Base-by-base conservation (phyloP, 345 rosid genomes). In the Geranium brycei region DNA sequence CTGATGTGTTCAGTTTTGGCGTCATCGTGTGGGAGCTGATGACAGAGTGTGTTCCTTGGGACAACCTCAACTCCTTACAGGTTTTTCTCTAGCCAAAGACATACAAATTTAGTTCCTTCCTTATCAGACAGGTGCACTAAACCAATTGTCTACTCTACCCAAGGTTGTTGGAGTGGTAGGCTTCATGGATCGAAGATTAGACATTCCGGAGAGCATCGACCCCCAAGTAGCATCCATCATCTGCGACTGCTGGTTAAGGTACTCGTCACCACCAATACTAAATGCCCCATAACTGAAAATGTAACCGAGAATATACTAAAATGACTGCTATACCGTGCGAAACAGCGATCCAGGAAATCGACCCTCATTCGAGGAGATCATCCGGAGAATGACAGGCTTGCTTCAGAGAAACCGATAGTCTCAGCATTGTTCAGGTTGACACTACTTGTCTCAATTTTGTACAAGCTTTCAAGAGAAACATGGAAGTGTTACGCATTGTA, bases 121-220 rank as follows among this genome's bases (percentile, higher is more conserved):
- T 35, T 35, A 7, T 1, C 41, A 35, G 28, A 23, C 28, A 23
- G 28, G 28, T 23, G 28, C 2, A 35, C 7, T 35, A 35, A 60
- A 6, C 35, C 30, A 53, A 19, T 47, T 61, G 35, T 63, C 60
- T 62, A 38, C 60, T 14, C 32, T 61, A 38, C 5, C 23, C 63
- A 64, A 90, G 96, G 85, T 89, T 13, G 91, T 85, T 51, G 99
- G 91, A 78, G 80, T 80, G 15, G 97, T 87, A 5, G 97, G 99
- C 28, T 93, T 93, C 84, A 87, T 88, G 90, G 91, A 89, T 59
- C 79, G 96, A 74, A 84, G 99, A 51, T 70, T 93, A 57, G 95
- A 89, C 58, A 53, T 87, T 31, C 95, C 97, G 0, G 90, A 87
- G 78, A 84, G 74, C 65, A 63, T 89, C 5, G 80, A 89, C 75